phyloP scores from a whole-genome alignment of 371 early-diverging fungal genomes.

The Nematocida minor region DNA sequence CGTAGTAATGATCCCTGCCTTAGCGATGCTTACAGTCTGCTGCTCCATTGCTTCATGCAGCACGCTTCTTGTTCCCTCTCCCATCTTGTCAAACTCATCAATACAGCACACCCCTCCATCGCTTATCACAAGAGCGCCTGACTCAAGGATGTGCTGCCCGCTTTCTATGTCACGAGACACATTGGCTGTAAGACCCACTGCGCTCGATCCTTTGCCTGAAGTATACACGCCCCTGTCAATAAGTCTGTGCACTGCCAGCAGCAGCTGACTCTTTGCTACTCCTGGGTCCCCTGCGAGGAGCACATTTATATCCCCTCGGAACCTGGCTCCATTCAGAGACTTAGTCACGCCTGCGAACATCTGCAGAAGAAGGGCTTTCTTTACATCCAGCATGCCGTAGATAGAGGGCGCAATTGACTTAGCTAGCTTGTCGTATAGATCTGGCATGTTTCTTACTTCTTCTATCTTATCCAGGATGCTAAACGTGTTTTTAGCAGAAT shows the following conservation, averaged over 20 bases:
- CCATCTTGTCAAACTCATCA: conserved; percentile 66
- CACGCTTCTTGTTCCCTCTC: conserved; percentile 65
- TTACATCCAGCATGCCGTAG: conserved; percentile 88
- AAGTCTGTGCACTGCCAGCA: conserved; percentile 74
- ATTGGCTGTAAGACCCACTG: conserved; percentile 96
- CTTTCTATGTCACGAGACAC: conserved; percentile 93
- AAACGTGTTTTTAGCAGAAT: conserved; percentile 61
- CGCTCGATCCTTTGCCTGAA: conserved; percentile 92
- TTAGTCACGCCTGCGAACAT: conserved; percentile 82
- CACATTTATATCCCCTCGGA: conserved; percentile 66
- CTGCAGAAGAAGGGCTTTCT: conserved; percentile 89
- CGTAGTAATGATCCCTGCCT: conserved; percentile 66
- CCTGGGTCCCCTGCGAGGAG: conserved; percentile 66
- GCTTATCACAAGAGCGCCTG: conserved; percentile 65
- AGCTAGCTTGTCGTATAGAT: conserved; percentile 58
- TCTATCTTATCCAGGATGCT: conserved; percentile 68
- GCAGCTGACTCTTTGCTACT: conserved; percentile 64
- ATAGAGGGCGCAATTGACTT: conserved; percentile 81
- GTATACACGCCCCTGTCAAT: conserved; percentile 96
- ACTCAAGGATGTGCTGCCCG: conserved; percentile 77
- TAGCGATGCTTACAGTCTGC: conserved; percentile 65
- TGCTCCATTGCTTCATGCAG: conserved; percentile 67
- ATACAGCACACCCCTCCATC: conserved; percentile 65
- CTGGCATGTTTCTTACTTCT: conserved; percentile 35
- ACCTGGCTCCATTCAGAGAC: conserved; percentile 52